Conservation (phyloP, 768 basidiomycete species). For the Leccinum variicolor region DNA sequence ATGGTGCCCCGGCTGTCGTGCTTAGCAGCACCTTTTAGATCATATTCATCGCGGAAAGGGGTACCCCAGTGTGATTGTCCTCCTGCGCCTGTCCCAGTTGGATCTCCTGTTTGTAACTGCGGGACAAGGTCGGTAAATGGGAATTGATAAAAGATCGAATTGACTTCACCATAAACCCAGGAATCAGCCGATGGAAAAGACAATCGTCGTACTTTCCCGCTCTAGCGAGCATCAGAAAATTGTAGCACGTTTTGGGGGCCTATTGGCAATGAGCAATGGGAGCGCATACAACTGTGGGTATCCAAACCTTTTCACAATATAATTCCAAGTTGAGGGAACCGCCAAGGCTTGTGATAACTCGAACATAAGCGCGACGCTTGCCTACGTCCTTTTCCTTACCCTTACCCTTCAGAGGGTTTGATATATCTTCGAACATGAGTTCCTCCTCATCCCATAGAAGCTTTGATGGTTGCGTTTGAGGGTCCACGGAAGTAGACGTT, state of each 20-base stretch:
- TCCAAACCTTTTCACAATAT: constrained; percentile 77
- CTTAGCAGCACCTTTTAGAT: constrained; percentile 82
- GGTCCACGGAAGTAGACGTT: constrained; percentile 89
- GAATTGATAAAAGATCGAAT: not conserved
- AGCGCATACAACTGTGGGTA: not conserved
- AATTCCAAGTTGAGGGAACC: constrained; percentile 81
- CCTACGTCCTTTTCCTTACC: constrained; percentile 93
- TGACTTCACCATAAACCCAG: constrained; percentile 83
- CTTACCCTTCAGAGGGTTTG: constrained; percentile 75
- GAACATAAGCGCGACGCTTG: constrained; percentile 89
- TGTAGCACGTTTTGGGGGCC: constrained; percentile 99
- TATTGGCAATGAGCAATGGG: constrained; percentile 26
- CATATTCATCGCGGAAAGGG: constrained; percentile 93
- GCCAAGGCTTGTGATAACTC: constrained; percentile 93
- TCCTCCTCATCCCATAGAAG: constrained; percentile 99
- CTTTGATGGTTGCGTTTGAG: constrained; percentile 61
- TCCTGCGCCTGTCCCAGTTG: constrained; percentile 91
- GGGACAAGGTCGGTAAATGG: not conserved
- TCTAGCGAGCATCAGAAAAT: constrained; percentile 91
- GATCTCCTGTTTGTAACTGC: constrained; percentile 97
- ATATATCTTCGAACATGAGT: constrained; percentile 94
- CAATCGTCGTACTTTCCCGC: constrained; percentile 88
- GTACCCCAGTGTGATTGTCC: constrained; percentile 94
- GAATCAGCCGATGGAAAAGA: constrained; percentile 89
- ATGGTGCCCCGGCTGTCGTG: constrained; percentile 82